Conservation (phyloP, 2,329 filamentous ascomycete genomes). For the Cercospora berteroae region DNA sequence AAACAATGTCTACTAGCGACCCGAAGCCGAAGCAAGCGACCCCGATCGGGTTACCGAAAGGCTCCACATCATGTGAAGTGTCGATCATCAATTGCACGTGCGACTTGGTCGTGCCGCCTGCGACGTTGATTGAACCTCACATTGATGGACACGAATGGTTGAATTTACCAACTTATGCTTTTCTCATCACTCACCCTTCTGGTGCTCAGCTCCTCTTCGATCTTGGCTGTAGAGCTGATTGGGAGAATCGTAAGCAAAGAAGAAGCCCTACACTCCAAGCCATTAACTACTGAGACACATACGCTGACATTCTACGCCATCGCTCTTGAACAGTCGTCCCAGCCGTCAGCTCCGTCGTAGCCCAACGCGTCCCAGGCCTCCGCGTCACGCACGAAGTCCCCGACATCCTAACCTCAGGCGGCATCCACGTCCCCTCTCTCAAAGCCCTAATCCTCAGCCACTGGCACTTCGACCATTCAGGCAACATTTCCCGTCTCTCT, state of each 20-base stretch:
- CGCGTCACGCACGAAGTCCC: constrained; percentile 33
- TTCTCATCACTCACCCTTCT: constrained; percentile 20
- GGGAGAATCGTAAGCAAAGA: constrained; percentile 34
- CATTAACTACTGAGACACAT: neutral
- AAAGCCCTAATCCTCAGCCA: constrained; percentile 47
- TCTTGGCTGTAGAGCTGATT: constrained; percentile 45
- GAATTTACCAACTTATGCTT: constrained; percentile 23
- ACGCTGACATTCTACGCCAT: neutral
- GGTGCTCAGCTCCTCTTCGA: constrained; percentile 44
- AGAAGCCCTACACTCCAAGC: neutral
- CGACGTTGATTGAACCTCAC: constrained; percentile 79
- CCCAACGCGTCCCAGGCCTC: constrained; percentile 25
- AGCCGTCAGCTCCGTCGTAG: constrained; percentile 16
- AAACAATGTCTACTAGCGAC: constrained; percentile 21
- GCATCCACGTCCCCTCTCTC: constrained; percentile 36
- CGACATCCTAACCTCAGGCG: constrained; percentile 39
- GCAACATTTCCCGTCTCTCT: constrained; percentile 51
- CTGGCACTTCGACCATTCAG: constrained; percentile 47
- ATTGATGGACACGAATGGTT: constrained; percentile 23
- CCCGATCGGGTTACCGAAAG: constrained; percentile 19
- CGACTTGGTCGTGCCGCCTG: constrained; percentile 21
- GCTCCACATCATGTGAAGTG: constrained; percentile 19
- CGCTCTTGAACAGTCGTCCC: constrained; percentile 24
- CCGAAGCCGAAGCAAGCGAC: constrained; percentile 17
- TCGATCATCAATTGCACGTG: constrained; percentile 25